Base-by-base conservation (phyloP, 176 grass and related monocot genomes). In the Musa troglodytarum region DNA sequence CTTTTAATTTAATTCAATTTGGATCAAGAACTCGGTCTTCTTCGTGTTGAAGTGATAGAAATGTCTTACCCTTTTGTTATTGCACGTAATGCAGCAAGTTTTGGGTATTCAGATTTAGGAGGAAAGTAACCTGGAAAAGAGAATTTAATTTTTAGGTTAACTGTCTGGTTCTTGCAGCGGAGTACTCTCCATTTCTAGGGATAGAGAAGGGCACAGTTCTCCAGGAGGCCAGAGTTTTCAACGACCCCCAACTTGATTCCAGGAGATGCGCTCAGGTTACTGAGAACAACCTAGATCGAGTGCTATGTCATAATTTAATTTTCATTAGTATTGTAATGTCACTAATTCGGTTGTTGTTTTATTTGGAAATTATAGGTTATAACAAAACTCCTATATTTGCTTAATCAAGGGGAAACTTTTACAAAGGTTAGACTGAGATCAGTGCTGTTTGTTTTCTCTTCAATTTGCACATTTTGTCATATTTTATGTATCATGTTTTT, bases 341-440 rank as follows among this genome's bases (percentile, higher is more conserved):
- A 53, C 68, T 68, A 43, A 43, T 43, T 43, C 34, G 34, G 4
- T 7, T 69, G 13, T 21, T 69, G 70, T 14, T 34, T 57, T 65
- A 10, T 11, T 43, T 43, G 34, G 34, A 43, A 43, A 43, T 74
- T 86, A 16, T 62, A 98, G 96, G 96, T 99, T 12, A 99, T 99
- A 80, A 99, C 96, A 68, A 99, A 99, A 79, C 91, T 99, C 53
- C 83, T 99, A 24, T 99, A 99, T 78, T 80, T 99, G 74, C 96
- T 99, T 79, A 99, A 95, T 80, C 96, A 99, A 88, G 96, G 96
- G 11, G 96, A 99, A 59, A 92, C 88, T 49, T 99, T 99, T 56
- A 99, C 91, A 64, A 90, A 89, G 91, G 96, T 99, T 81, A 81
- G 74, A 16, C 50, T 21, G 66, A 2, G 63, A 57, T 43, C 34